Base-by-base conservation (phyloP, 129 eudicot genomes). In the Oenanthe sinensis region DNA sequence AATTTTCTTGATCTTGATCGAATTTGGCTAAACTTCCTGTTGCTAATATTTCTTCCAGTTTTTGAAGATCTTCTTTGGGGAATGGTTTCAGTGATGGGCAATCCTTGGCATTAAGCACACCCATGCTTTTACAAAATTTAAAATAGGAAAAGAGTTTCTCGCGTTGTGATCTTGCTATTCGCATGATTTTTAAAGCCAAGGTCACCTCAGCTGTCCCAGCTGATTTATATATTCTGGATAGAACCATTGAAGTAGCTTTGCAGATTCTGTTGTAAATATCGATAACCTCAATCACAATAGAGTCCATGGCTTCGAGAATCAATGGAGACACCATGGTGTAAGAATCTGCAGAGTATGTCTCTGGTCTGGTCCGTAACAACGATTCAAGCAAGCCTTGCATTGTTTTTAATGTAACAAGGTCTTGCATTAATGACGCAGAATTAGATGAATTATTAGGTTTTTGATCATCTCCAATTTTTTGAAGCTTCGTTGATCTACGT, bases 261-360 rank as follows among this genome's bases (percentile, higher is more conserved):
- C 97, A 85, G 7, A 94, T 88, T 76, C 82, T 69, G 79, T 89
- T 78, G 58, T 88, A 91, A 26, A 91, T 50, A 33, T 87, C 93
- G 43, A 85, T 83, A 42, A 91, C 44, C 83, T 94, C 98, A 26
- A 88, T 81, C n/a, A 91, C 74, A 22, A 94, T 39, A 46, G 90
- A 86, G 44, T 94, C 91, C 93, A 94, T 87, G 28, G 91, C 97
- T 78, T 91, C 93, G 26, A 89, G 86, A 68, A 90, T 75, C 11
- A 94, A 85, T 13, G 72, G 72, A 33, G 43, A 79, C 77, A 22
- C 54, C 85, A n/a, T 48, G 42, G 11, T 60, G 26, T 6, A 3
- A 9, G 44, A 78, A 79, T 22, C 65, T 81, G 5, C 46, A 45
- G 0, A 67, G 72, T 67, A 67, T 13, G 85, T 43, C 36, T 81